These are phyloP conservation scores for Sarocladium strictum DNA, from an alignment of 2,329 filamentous ascomycete genomes.

Conservation along the genomic window DNA sequence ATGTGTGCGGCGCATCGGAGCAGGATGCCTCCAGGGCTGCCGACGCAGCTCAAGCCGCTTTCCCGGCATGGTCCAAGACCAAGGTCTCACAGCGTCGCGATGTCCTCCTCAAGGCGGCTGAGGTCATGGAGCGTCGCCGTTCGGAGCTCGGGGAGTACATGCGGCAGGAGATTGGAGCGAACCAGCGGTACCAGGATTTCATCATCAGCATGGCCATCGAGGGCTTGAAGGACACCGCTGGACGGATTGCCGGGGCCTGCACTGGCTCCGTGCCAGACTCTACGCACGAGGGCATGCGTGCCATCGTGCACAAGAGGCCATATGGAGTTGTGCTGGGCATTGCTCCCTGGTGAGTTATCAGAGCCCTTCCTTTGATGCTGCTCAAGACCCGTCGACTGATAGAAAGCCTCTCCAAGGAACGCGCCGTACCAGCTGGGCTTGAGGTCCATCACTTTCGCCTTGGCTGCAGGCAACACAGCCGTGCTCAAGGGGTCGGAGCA, in stretches of 20 bases:
- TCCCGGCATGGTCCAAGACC: slow-evolving; percentile 55
- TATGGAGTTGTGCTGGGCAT: slow-evolving; percentile 25
- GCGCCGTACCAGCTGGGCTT: slow-evolving; percentile 19
- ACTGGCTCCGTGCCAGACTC: slow-evolving; percentile 22
- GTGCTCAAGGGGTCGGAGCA: slow-evolving; percentile 28
- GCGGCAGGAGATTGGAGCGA: slow-evolving; percentile 30
- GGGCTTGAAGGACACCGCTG: slow-evolving; percentile 28
- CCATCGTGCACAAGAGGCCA: slow-evolving; percentile 46
- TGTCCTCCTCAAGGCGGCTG: slow-evolving; percentile 57
- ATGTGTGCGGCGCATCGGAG: slow-evolving; percentile 46
- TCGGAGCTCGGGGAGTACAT: slow-evolving; percentile 52
- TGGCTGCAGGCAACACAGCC: slow-evolving; percentile 20
- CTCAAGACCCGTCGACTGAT: no score
- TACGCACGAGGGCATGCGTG: slow-evolving; percentile 25
- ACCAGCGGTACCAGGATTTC: slow-evolving; percentile 13
- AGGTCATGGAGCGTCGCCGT: slow-evolving; percentile 46
- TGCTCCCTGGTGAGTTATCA: slow-evolving; percentile 18
- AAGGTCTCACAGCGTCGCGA: slow-evolving; percentile 51
- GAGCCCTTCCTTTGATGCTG: no score
- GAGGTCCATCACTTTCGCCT: slow-evolving; percentile 13
- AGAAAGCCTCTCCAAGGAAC: slow-evolving; percentile 15
- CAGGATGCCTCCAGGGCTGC: slow-evolving; percentile 43
- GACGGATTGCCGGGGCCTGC: slow-evolving; percentile 22
- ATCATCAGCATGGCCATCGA: slow-evolving; percentile 19
- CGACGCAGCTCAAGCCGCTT: slow-evolving; percentile 40